Evolutionary conservation across 345 rosid species (phyloP), one percentile per base, ranked within the genome.

Genomic region (Moricandia arvensis): DNA sequence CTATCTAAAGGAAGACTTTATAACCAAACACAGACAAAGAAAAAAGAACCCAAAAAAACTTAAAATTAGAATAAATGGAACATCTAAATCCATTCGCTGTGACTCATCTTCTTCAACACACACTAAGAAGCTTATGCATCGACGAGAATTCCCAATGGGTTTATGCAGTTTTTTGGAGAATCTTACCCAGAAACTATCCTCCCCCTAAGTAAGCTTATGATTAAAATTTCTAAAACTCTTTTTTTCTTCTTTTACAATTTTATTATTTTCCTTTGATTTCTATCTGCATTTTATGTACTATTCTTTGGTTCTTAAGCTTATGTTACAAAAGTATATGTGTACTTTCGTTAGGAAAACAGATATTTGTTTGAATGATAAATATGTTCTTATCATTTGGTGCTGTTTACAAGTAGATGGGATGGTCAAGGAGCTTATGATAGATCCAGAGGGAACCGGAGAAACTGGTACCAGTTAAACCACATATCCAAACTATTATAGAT

Each of bases 101-200:
- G 41, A 89, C 96, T 86, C 96, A 94, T 90, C 97, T 94, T 37
- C 97, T 94, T 81, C 98, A 94, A 74, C 96, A 91, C 85, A 90
- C 98, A 1, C 87, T 94, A 34, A 86, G 98, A 82, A 90, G 97
- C 83, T 71, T 94, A 76, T 94, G 98, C 81, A 88, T 84, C 85
- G 89, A 86, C 75, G 93, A 89, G 12, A 86, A 86, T 61, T 91
- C 96, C 74, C 91, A 91, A 80, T 94, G 98, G 98, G 96, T 94
- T 84, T 94, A 94, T 87, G 98, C 97, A 67, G 98, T 94, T 72
- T 94, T 94, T 65, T 94, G 98, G 98, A 90, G 98, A 86, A 90
- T 94, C 92, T 86, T 94, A 79, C 98, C 98, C 64, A 89, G 98
- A 75, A 94, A 91, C 59, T 94, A 94, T 79, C 98, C 98, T 26